A percentile compares a stretch with the other conserved stretches of the same genome.
These are phyloP conservation scores for Ceratocystis colombiana DNA, from an alignment of 2,329 filamentous ascomycete genomes.

Conservation along the genomic window DNA sequence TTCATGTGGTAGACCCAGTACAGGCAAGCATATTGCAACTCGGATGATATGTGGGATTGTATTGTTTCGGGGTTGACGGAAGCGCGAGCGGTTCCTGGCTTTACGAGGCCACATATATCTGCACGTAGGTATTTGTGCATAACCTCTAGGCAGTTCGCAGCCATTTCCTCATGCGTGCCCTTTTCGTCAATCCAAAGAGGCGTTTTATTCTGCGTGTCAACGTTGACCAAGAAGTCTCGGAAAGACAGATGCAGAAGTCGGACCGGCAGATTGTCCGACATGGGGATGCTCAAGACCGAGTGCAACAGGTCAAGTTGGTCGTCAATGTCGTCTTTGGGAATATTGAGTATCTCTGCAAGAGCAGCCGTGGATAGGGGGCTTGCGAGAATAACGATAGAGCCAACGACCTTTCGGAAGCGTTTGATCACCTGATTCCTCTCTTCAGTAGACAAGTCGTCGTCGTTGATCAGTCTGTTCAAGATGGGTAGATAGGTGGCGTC, in stretches of 20 bases:
- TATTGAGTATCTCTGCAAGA: neutral
- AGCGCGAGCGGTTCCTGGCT: neutral
- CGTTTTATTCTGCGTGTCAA: neutral
- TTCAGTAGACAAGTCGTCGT: neutral
- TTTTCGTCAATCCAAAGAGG: neutral
- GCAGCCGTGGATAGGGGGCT: neutral
- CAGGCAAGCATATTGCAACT: neutral
- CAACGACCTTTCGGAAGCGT: neutral
- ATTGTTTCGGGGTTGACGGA: neutral
- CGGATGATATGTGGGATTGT: neutral
- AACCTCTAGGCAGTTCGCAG: neutral
- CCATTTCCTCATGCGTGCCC: neutral
- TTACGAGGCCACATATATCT: neutral
- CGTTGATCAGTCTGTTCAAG: neutral
- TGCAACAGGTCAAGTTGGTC: conserved; percentile 3
- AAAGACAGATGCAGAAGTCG: neutral
- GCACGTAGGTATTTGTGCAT: neutral
- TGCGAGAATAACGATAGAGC: neutral
- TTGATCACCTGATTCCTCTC: neutral
- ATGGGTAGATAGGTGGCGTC: conserved; percentile 1
- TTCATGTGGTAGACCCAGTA: neutral
- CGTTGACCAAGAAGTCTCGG: conserved; percentile 1
- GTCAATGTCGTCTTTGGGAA: neutral
- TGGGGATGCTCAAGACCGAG: neutral
- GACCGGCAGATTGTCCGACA: neutral